Base-by-base conservation (phyloP, 2,329 filamentous ascomycete genomes). In the Arthrobotrys sphaeroides region DNA sequence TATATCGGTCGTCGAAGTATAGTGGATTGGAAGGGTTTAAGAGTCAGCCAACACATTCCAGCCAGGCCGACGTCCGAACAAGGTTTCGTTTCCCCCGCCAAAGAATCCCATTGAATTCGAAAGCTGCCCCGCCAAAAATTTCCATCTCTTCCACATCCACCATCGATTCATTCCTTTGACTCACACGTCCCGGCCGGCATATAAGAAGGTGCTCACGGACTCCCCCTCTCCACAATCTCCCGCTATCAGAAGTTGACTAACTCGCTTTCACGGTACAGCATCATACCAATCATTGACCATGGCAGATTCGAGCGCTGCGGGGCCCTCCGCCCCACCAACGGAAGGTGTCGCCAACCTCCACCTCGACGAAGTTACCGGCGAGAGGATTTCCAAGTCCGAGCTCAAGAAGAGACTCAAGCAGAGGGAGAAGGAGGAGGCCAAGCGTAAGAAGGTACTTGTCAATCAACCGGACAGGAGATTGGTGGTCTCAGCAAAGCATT, bases 341-440 rank as follows among this genome's bases (percentile, higher is more conserved):
- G 77, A 79, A 57, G 78, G 73, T 45, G 60, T 75, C 43, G 76
- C 87, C 81, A 92, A 94, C 84, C 87, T 96, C 79, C 88, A 94
- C 83, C 88, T 95, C 59, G 95, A 99, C 83, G 92, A 96, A 81
- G 92, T 94, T 78, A 98, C 95, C 12, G 95, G 95, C 81, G 95
- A 99, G 85, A 90, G 84, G 83, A 82, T 91, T 76, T 94, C 91
- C 85, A 94, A 94, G 89, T 88, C 89, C 13, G 90, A 94, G 85
- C 86, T 98, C 83, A 99, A 99, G 92, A 94, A 92, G 86, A 90
- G 94, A 81, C 89, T 94, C 85, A 99, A 99, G 92, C 87, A 90
- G 82, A 90, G 94, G 79, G 89, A 94, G 83, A 89, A 88, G 84
- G 93, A 96, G 77, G 72, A 69, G 24, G 72, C 72, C 18, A 75